Evolutionary conservation across 2,329 filamentous ascomycete species (phyloP), one percentile per base, ranked within the genome.

Genomic region (Diaporthe amygdali): DNA sequence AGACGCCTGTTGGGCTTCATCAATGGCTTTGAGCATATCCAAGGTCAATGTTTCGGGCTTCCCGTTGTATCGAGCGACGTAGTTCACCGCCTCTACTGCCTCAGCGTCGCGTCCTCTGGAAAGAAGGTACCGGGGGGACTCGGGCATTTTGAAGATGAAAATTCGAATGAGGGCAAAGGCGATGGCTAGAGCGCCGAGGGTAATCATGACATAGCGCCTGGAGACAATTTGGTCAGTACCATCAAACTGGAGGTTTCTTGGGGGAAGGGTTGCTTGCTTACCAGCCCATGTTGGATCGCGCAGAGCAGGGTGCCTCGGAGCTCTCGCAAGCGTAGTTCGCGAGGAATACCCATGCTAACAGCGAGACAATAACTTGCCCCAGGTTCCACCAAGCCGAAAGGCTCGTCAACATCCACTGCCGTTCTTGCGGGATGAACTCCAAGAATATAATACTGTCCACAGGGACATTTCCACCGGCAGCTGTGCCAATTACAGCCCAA

Each of bases 381-480:
- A 89, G 72, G 2, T 86, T 85, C 87, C 86, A 88, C 81, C 86
- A 85, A 1, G 78, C 80, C 0, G 85, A 84, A 15, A 87, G 77
- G 9, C 82, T 81, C 1, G 81, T 83, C 32, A 88, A 77, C 20
- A 87, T 79, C 81, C 83, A 87, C 76, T 87, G 85, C 63, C 86
- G 82, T 32, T 79, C 79, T 56, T 81, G 79, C 0, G 85, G 86
- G 0, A 87, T 80, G 74, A 86, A 87, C 71, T 88, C 86, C 25
- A 88, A 79, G 74, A 88, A 87, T 49, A 88, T 84, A 72, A 84
- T 84, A 39, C 83, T 84, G 77, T 88, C 86, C 55, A 88, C 82
- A 20, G 86, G 83, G 10, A 87, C 80, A 69, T 88, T 88, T 9
- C 86, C 86, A 20, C 84, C 85, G 8, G 82, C 83, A 1, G 78